Percentiles rank a stretch among this genome's conserved stretches.
Evolutionary conservation across 2,329 filamentous ascomycete species (phyloP).

Genomic region (Monosporascus sp.): DNA sequence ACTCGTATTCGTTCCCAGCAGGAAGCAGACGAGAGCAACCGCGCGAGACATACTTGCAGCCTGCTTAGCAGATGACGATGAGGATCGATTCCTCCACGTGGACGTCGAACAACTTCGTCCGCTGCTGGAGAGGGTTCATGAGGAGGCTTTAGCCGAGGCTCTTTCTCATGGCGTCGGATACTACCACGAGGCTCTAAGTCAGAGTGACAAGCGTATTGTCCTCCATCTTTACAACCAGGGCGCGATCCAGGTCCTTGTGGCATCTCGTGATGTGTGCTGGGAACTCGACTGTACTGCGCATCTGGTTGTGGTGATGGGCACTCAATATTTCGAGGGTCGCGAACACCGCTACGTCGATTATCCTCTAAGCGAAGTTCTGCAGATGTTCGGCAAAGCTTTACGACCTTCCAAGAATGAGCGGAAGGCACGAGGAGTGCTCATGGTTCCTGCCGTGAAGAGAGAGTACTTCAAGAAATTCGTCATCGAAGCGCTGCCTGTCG

Average conservation of each 20-base stretch:
- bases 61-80: slow-evolving; percentile 81
- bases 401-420: slow-evolving; percentile 72
- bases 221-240: slow-evolving; percentile 86
- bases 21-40: slow-evolving; percentile 87
- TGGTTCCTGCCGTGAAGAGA: slow-evolving; percentile 90
- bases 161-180: slow-evolving; percentile 93
- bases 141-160: slow-evolving; percentile 81
- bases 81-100: slow-evolving; percentile 88
- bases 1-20: slow-evolving; percentile 84
- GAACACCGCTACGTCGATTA: slow-evolving; percentile 98
- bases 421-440: slow-evolving; percentile 78
- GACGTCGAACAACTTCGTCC: slow-evolving; percentile 77
- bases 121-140: slow-evolving; percentile 76
- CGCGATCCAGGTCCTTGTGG: slow-evolving; percentile 77
- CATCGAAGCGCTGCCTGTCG: slow-evolving; percentile 90
- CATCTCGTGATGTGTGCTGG: slow-evolving; percentile 87
- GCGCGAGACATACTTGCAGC: slow-evolving; percentile 84
- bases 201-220: slow-evolving; percentile 88
- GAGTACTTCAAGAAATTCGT: slow-evolving; percentile 99
- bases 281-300: slow-evolving; percentile 85
- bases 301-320: slow-evolving; percentile 93
- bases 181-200: slow-evolving; percentile 88
- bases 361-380: slow-evolving; percentile 84
- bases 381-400: slow-evolving; percentile 96
- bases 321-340: slow-evolving; percentile 92